Base-by-base conservation (phyloP, 805 yeast genomes). In the Sungouiella blattae region DNA sequence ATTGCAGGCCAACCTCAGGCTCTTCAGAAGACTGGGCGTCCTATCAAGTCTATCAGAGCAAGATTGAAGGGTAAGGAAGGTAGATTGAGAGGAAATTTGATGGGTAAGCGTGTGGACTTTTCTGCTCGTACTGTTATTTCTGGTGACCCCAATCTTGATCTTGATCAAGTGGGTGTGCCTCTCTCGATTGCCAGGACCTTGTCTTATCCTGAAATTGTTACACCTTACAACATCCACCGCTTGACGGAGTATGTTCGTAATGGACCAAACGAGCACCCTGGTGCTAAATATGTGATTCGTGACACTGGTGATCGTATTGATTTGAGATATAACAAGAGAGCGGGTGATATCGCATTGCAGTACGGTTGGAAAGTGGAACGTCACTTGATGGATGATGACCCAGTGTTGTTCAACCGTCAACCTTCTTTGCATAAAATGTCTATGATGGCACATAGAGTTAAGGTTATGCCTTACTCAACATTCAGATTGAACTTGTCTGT, bases 1-100 rank as follows among this genome's bases (percentile, higher is more conserved):
- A 93, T 93, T 64, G 98, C 98, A 11, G 98, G 99, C 44, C 98
- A 93, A 68, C 99, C 98, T 0, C 98, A 91, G 63, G 98, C 99
- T 22, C 75, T 93, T 44, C 99, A 93, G 59, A 93, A 93, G 64
- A 87, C 97, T 39, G 99, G 99, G 39, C 84, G 99, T 66, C 98
- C 99, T 2, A 94, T 93, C 49, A 93, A 93, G 62, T 87, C 97
- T 29, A 93, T 93, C 53, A 82, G 99, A 69, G 98, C 99, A n/a
- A 89, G 99, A 71, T 75, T 93, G 53, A 93, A 93, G 83, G 98
- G 99, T 71, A 93, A 93, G 55, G 99, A 93, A 70, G 98, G 99
- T 43, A 89, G 98, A 71, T 79, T 93, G 45, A 83, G 98, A 77
- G 98, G 98, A 58, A 93, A 93, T 57, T 71, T 93, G 55, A 93